Percentiles rank a stretch among this genome's conserved stretches.
These are phyloP conservation scores for Pseudonitzschia multiseries DNA, from an alignment of 108 stramenopile species.

Conservation along the genomic window DNA sequence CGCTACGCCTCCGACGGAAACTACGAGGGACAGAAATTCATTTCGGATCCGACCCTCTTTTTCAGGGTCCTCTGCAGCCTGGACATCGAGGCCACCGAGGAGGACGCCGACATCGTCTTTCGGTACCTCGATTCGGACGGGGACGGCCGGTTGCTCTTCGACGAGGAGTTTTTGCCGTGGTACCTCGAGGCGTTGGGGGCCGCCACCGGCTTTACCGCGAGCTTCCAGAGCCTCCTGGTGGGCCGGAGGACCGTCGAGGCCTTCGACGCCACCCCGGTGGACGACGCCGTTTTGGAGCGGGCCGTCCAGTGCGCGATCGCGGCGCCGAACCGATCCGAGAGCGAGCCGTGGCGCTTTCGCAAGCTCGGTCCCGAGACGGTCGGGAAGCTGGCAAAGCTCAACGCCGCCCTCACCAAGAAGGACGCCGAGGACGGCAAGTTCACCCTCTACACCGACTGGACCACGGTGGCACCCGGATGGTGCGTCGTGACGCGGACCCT, in stretches of 20 bases:
- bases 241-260: slow-evolving; percentile 59
- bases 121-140: slow-evolving; percentile 60
- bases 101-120: slow-evolving; percentile 56
- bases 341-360: slow-evolving; percentile 75
- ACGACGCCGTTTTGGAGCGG: slow-evolving; percentile 53
- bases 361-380: slow-evolving; percentile 60
- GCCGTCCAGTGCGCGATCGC: slow-evolving; percentile 73
- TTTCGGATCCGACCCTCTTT: not conserved
- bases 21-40: not conserved
- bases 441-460: slow-evolving; percentile 36
- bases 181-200: slow-evolving; percentile 57
- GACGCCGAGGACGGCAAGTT: slow-evolving; percentile 19
- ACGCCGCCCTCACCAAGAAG: slow-evolving; percentile 3
- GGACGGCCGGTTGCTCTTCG: slow-evolving; percentile 40
- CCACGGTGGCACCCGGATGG: slow-evolving; percentile 59
- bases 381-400: slow-evolving; percentile 47
- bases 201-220: slow-evolving; percentile 40
- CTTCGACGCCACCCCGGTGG: slow-evolving; percentile 66
- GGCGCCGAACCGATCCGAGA: slow-evolving; percentile 60
- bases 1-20: slow-evolving; percentile 3
- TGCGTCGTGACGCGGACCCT: slow-evolving; percentile 59
- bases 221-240: slow-evolving; percentile 53
- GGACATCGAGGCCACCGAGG: slow-evolving; percentile 55
- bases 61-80: slow-evolving; percentile 42
- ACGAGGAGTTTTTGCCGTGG: slow-evolving; percentile 71